These are phyloP conservation scores for Calonectria fujianensis DNA, from an alignment of 2,329 filamentous ascomycete genomes.

Conservation along the genomic window DNA sequence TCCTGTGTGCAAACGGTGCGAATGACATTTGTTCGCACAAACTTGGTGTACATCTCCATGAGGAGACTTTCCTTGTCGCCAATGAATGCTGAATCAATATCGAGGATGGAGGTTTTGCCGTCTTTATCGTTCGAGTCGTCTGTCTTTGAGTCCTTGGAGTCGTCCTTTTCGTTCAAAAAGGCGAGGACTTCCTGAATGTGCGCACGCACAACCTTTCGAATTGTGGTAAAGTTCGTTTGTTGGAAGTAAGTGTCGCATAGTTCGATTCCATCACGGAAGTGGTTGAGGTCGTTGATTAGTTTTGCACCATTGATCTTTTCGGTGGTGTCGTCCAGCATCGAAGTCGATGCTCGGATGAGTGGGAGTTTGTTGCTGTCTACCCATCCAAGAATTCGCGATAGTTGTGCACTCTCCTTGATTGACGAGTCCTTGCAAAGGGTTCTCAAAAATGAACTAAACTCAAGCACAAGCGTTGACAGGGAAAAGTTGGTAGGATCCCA, in stretches of 20 bases:
- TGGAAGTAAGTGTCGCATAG: conserved; percentile 45
- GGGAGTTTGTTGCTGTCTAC: conserved; percentile 42
- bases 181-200: conserved; percentile 47
- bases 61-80: conserved; percentile 42
- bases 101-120: conserved; percentile 26
- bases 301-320: conserved; percentile 43
- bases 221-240: not conserved
- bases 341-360: conserved; percentile 34
- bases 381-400: conserved; percentile 40
- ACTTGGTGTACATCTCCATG: conserved; percentile 44
- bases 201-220: conserved; percentile 41
- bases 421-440: not conserved
- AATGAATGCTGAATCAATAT: conserved; percentile 42
- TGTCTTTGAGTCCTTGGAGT: not conserved
- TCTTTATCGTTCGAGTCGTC: not conserved
- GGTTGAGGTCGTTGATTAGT: conserved; percentile 43
- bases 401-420: conserved; percentile 28
- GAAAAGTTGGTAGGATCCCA: conserved; percentile 49
- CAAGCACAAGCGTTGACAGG: conserved; percentile 35
- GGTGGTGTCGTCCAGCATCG: conserved; percentile 37
- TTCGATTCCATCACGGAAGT: conserved; percentile 38
- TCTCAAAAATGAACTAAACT: conserved; percentile 34
- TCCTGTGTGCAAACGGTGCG: conserved; percentile 25
- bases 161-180: conserved; percentile 25
- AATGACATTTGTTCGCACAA: conserved; percentile 40